Conservation (phyloP, 345 rosid genomes). For the Adansonia digitata region DNA sequence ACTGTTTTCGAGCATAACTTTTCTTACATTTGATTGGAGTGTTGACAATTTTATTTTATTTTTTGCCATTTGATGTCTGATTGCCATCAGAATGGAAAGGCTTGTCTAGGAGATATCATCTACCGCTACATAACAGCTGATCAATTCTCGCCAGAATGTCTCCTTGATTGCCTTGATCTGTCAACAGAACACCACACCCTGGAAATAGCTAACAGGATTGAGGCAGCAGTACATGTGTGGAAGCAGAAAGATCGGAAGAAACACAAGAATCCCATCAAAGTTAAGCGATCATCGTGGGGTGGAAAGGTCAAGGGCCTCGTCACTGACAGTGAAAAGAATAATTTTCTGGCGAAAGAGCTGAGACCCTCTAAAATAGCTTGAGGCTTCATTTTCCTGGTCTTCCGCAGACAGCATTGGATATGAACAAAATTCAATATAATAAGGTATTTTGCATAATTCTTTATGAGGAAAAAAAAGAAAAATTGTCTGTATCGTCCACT, state of each 20-base stretch:
- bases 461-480: background rate
- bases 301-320: conserved; percentile 89
- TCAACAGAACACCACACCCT: conserved; percentile 82
- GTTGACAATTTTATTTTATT: background rate
- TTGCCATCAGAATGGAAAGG: conserved; percentile 30
- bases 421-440: conserved; percentile 65
- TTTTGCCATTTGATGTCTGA: background rate
- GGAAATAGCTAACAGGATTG: conserved; percentile 75
- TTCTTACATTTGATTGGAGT: background rate
- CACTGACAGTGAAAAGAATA: conserved; percentile 49
- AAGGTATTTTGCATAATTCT: conserved; percentile 4
- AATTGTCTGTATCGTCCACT: background rate
- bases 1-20: background rate
- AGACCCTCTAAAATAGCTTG: conserved; percentile 65
- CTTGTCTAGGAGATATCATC: conserved; percentile 78
- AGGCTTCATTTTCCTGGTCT: conserved; percentile 86
- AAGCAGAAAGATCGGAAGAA: conserved; percentile 59
- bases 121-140: conserved; percentile 77
- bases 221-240: conserved; percentile 88
- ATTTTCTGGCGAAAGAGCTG: conserved; percentile 69
- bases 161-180: conserved; percentile 86
- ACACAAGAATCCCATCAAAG: conserved; percentile 35
- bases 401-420: conserved; percentile 87
- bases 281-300: conserved; percentile 56
- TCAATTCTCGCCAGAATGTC: conserved; percentile 81